Conservation (phyloP, 2,329 filamentous ascomycete species). For the Tolypocladium nubicola region DNA sequence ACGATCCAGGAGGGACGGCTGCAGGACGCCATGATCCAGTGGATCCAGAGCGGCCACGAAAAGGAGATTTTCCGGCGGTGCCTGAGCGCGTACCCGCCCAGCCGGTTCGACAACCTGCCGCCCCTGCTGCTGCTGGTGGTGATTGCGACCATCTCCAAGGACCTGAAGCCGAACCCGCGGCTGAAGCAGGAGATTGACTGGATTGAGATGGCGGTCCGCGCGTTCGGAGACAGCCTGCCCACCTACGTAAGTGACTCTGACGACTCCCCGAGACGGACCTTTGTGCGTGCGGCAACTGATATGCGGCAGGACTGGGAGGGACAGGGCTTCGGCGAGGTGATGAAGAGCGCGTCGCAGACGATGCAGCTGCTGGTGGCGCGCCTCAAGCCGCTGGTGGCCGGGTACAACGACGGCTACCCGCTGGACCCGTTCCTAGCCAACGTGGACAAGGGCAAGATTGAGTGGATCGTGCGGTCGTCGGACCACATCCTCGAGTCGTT, state of each 20-base stretch:
- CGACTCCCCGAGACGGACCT: neutral
- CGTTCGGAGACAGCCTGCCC: constrained; percentile 36
- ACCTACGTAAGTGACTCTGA: constrained; percentile 35
- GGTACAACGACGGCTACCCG: constrained; percentile 24
- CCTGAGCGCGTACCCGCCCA: constrained; percentile 24
- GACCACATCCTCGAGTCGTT: constrained; percentile 24
- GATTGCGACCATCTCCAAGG: constrained; percentile 51
- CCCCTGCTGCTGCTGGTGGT: constrained; percentile 54
- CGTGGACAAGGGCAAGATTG: constrained; percentile 26
- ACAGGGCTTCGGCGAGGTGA: constrained; percentile 23
- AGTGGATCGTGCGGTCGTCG: constrained; percentile 26
- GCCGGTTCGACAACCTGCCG: constrained; percentile 42
- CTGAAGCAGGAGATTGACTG: constrained; percentile 47
- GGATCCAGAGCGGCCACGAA: constrained; percentile 54
- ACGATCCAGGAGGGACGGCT: constrained; percentile 51
- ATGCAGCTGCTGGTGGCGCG: constrained; percentile 26
- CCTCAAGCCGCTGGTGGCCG: constrained; percentile 21
- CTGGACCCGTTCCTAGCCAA: constrained; percentile 28
- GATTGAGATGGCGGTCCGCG: constrained; percentile 49
- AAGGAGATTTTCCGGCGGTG: constrained; percentile 49
- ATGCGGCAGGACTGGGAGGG: constrained; percentile 26
- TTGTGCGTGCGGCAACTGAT: constrained; percentile 8
- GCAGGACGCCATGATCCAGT: constrained; percentile 54
- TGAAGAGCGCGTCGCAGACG: constrained; percentile 27
- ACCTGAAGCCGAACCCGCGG: constrained; percentile 40